Evolutionary conservation across 2,329 filamentous ascomycete genomes (phyloP), one percentile per base, ranked within the genome.

Genomic region (Sarocladium kiliense): DNA sequence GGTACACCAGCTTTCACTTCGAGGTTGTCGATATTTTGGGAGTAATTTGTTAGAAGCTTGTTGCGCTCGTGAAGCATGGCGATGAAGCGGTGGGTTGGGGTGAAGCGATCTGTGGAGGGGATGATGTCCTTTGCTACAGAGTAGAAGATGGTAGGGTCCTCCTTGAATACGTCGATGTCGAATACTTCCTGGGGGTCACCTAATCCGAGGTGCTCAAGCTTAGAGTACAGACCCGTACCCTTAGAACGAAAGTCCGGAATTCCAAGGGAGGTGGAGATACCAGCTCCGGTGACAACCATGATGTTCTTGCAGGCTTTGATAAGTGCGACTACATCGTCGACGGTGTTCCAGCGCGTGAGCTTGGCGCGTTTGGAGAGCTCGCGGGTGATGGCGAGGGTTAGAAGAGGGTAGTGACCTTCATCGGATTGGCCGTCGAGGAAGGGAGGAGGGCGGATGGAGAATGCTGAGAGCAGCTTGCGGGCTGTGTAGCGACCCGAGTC

Each of bases 171-270:
- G 54, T 84, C 73, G 60, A 97, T 94, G 72, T 96, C 91, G 66
- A 99, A 99, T 25, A 97, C 91, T 66, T 97, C 91, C 67, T 97
- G 92, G 1, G 93, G 93, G 64, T 97, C 92, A 59, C 77, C 84
- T 58, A 87, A 74, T 6, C 91, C 91, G 58, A 94, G 80, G 64
- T 90, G 84, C 62, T 83, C 85, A 53, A 97, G 78, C 66, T 91
- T 87, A 45, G 91, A 87, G 73, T 97, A 97, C 55, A 97, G 86
- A 51, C 93, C 93, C 1, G 87, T 96, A 65, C 90, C 88, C 70
- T 94, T 94, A 54, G 92, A 97, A 61, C 94, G 87, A 67, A 99
- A 99, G 70, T 99, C 94, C 3, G 94, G 94, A 57, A 99, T 97
- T 58, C 94, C 94, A 19, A 99, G 84, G 53, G 91, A 96, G 1